A percentile compares a stretch with the other conserved stretches of the same genome.
phyloP scores from a whole-genome alignment of 768 basidiomycete species.

The Fomitopsis serialis region DNA sequence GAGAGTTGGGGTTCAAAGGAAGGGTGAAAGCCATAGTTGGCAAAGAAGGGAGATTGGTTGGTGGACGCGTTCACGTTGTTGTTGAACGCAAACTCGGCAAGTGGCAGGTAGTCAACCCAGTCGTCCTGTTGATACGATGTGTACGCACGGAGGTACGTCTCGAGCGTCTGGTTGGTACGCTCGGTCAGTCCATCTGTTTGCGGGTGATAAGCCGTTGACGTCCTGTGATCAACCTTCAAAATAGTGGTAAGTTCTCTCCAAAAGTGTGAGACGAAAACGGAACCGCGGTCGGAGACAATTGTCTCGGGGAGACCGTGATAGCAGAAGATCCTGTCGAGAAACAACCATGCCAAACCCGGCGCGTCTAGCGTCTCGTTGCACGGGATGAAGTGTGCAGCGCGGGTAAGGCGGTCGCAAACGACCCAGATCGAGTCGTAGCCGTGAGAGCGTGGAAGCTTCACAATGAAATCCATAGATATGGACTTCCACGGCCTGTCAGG shows the following conservation, averaged over 20 bases:
- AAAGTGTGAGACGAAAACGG: conserved; percentile 18
- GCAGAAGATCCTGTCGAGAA: too few relatives aligned
- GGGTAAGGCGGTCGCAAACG: too few relatives aligned
- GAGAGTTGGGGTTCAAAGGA: too few relatives aligned
- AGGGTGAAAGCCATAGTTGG: conserved; percentile 16
- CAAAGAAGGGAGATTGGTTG: conserved; percentile 12
- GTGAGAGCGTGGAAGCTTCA: too few relatives aligned
- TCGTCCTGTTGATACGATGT: conserved; percentile 5
- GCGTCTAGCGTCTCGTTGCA: too few relatives aligned
- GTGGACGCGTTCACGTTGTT: conserved; percentile 9
- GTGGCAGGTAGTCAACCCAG: conserved; percentile 17
- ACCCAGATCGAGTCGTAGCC: too few relatives aligned
- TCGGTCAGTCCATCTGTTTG: conserved; percentile 3
- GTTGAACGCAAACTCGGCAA: conserved; percentile 15
- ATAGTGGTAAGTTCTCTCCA: conserved; percentile 3
- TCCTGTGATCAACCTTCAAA: conserved; percentile 13
- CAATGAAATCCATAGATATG: too few relatives aligned
- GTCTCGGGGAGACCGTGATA: too few relatives aligned
- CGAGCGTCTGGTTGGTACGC: conserved; percentile 3
- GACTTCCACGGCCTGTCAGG: too few relatives aligned
- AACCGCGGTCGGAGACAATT: conserved; percentile 17
- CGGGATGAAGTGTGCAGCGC: too few relatives aligned
- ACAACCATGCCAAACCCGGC: too few relatives aligned
- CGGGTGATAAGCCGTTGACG: conserved; percentile 10
- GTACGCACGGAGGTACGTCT: conserved; percentile 11